phyloP scores from a whole-genome alignment of 129 eudicot species.

The Rutidosis leptorrhynchoides region DNA sequence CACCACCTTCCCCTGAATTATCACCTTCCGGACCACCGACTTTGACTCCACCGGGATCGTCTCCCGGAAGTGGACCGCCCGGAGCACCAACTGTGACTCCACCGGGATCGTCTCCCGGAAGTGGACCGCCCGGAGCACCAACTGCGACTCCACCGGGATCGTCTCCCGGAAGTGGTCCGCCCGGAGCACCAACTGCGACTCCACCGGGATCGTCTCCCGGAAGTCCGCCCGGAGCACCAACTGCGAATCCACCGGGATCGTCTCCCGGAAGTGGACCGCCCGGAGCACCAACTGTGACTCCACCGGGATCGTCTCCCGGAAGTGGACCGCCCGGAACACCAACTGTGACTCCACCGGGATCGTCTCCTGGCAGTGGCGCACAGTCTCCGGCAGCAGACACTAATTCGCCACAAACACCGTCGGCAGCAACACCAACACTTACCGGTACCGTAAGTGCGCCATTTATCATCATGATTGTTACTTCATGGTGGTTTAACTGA shows the following conservation, averaged over 20 bases:
- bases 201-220: too few species aligned
- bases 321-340: too few species aligned
- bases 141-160: too few species aligned
- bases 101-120: too few species aligned
- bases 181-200: too few species aligned
- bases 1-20: constrained; percentile 6
- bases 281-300: not conserved
- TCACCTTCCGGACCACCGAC: constrained; percentile 16
- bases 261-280: constrained; percentile 14
- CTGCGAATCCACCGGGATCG: too few species aligned
- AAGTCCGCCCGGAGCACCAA: too few species aligned
- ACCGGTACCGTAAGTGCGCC: constrained; percentile 17
- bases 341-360: not conserved
- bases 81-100: constrained; percentile 13
- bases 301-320: not conserved
- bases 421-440: too few species aligned
- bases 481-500: constrained; percentile 7
- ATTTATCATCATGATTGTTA: constrained; percentile 11
- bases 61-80: constrained; percentile 11
- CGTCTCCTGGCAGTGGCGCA: constrained; percentile 5
- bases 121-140: too few species aligned
- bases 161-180: too few species aligned
- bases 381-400: not conserved
- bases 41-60: constrained; percentile 12
- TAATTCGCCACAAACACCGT: too few species aligned